Base-by-base conservation (phyloP, 768 basidiomycete genomes). In the Mycena kentingensis region DNA sequence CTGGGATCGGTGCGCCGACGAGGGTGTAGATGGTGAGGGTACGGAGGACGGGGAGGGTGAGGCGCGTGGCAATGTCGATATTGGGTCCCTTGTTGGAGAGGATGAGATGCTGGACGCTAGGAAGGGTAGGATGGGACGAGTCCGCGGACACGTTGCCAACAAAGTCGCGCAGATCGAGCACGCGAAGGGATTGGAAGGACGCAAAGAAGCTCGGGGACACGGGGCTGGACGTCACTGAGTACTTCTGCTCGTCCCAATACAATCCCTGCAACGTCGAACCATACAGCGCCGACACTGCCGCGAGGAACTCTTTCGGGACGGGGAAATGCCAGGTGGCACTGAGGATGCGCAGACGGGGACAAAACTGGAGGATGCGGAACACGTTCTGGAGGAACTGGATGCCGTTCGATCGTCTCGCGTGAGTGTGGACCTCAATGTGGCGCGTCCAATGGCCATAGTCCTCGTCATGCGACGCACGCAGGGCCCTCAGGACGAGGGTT, bases 131-230 rank as follows among this genome's bases (percentile, higher is more conserved):
- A 16, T 52, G 54, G 31, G 63, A 48, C 4, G 52, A 27, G 26
- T 42, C 52, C 24, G 49, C 48, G 60, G 36, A 58, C 44, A 35
- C 32, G 43, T 51, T 57, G 5, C 71, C 71, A 15, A 70, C 59
- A 45, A 75, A 71, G 64, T 74, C 69, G 22, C 77, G 70, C 22
- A 83, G 64, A 62, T 81, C 79, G 10, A 83, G 67, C 37, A 75
- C 67, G 28, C 73, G 71, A 49, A 82, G 62, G 5, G 70, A 58
- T 41, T 59, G 61, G 54, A 80, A 83, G 10, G 75, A 66, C 10
- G 64, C 66, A 10, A 80, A 54, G 46, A 77, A 77, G 25, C 65
- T 60, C 28, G 70, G 67, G n/a, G 68, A 65, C 15, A 71, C 60
- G 37, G 67, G 53, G 1, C 60, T 54, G 29, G 64, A 62, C 38